Conservation (phyloP, 2,329 filamentous ascomycete species). For the Penicillium hesseltinei region DNA sequence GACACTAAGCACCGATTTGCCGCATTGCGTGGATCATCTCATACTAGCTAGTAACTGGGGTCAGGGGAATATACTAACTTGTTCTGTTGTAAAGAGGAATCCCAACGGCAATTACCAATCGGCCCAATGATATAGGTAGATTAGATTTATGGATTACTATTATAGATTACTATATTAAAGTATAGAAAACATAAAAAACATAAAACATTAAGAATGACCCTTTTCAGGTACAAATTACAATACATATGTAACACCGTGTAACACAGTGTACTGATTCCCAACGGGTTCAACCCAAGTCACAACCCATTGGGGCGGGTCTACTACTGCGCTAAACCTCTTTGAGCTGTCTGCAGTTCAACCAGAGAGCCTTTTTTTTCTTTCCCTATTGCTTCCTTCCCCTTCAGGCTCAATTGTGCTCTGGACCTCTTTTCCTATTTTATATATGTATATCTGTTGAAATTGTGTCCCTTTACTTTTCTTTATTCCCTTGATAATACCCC, state of each 20-base stretch:
- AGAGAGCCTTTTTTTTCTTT: conserved; percentile 21
- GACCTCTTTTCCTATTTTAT: conserved; percentile 11
- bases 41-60: not conserved
- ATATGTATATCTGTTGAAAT: conserved; percentile 10
- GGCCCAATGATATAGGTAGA: not conserved
- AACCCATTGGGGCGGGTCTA: conserved; percentile 26
- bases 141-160: not conserved
- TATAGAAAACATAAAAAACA: not conserved
- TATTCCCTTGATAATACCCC: conserved; percentile 12
- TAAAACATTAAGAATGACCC: not conserved
- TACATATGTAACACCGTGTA: not conserved
- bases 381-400: conserved; percentile 5
- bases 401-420: conserved; percentile 9
- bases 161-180: not conserved
- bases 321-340: conserved; percentile 34
- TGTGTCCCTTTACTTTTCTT: conserved; percentile 10
- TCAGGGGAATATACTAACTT: not conserved
- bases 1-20: conserved; percentile 2
- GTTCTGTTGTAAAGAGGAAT: not conserved
- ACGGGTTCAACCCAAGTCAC: conserved; percentile 16
- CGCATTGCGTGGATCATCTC: conserved; percentile 2
- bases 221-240: not conserved
- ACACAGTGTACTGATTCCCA: conserved; percentile 1
- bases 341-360: conserved; percentile 33
- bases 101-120: not conserved